A percentile compares a stretch with the other conserved stretches of the same genome.
Evolutionary conservation across 2,329 filamentous ascomycete species (phyloP).

Genomic region (Setomelanomma holmii): DNA sequence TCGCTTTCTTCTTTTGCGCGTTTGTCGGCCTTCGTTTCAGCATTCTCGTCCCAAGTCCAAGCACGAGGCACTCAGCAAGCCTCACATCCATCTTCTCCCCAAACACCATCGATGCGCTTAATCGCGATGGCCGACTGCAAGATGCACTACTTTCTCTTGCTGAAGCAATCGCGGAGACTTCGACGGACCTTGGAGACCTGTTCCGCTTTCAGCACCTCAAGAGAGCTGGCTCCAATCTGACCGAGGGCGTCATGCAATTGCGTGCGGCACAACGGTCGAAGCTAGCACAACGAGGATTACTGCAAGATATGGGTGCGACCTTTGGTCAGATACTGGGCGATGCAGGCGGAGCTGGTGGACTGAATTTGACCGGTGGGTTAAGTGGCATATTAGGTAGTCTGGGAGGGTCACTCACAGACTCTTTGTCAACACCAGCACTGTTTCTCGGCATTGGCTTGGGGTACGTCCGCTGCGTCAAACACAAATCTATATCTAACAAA

Average conservation of each 20-base stretch:
- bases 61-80: conserved; percentile 5
- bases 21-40: conserved; percentile 22
- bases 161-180: conserved; percentile 28
- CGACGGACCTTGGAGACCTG: conserved; percentile 23
- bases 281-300: conserved; percentile 11
- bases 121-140: conserved; percentile 29
- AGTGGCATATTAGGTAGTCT: conserved; percentile 18
- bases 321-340: background rate
- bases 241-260: conserved; percentile 17
- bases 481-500: conserved; percentile 9
- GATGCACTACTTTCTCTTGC: conserved; percentile 29
- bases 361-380: conserved; percentile 21
- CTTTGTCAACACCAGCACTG: conserved; percentile 33
- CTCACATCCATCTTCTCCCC: conserved; percentile 23
- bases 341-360: conserved; percentile 1
- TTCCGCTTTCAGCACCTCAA: conserved; percentile 17
- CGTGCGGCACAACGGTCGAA: conserved; percentile 6
- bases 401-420: conserved; percentile 14
- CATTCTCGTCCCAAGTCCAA: conserved; percentile 5
- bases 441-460: conserved; percentile 41
- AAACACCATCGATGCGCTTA: conserved; percentile 32
- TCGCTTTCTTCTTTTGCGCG: conserved; percentile 25
- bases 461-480: conserved; percentile 22
- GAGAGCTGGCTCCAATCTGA: conserved; percentile 25
- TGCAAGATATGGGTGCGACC: conserved; percentile 12